phyloP scores from a whole-genome alignment of 1,284 basidiomycete genomes.

The Hypsizygus ulmarius region DNA sequence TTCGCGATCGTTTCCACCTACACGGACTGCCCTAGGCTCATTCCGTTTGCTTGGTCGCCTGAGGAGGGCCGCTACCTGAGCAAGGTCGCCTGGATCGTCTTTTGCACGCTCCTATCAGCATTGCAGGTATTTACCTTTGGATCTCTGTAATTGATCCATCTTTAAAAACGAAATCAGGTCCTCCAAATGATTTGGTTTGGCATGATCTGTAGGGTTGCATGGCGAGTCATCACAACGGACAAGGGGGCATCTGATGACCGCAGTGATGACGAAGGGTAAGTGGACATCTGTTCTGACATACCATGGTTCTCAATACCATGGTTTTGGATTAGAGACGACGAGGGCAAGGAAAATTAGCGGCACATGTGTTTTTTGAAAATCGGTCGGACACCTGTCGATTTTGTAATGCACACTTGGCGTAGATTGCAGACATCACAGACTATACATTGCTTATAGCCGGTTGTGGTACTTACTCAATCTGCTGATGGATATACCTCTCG shows the following conservation, averaged over 20 bases:
- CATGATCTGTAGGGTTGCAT: conserved; percentile 82
- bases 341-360: conserved; percentile 16
- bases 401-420: neutral
- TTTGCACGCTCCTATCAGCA: conserved; percentile 55
- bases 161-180: conserved; percentile 39
- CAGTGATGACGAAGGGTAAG: conserved; percentile 79
- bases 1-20: conserved; percentile 64
- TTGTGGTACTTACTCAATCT: conserved; percentile 2
- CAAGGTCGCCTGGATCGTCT: conserved; percentile 42
- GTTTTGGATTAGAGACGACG: conserved; percentile 15
- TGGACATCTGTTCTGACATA: conserved; percentile 6
- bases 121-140: conserved; percentile 53
- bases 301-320: neutral
- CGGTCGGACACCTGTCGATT: neutral
- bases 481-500: neutral
- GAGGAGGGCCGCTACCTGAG: conserved; percentile 59
- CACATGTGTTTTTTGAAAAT: conserved; percentile 1
- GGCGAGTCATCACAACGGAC: conserved; percentile 71
- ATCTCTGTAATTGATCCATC: conserved; percentile 5
- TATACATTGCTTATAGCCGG: conserved; percentile 9
- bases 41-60: conserved; percentile 61
- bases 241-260: conserved; percentile 81
- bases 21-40: conserved; percentile 45
- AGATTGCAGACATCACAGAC: conserved; percentile 7
- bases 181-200: conserved; percentile 84